A percentile compares a stretch with the other conserved stretches of the same genome.
phyloP scores from a whole-genome alignment of 192 early-diverging fungal genomes.

The Backusella sp. region DNA sequence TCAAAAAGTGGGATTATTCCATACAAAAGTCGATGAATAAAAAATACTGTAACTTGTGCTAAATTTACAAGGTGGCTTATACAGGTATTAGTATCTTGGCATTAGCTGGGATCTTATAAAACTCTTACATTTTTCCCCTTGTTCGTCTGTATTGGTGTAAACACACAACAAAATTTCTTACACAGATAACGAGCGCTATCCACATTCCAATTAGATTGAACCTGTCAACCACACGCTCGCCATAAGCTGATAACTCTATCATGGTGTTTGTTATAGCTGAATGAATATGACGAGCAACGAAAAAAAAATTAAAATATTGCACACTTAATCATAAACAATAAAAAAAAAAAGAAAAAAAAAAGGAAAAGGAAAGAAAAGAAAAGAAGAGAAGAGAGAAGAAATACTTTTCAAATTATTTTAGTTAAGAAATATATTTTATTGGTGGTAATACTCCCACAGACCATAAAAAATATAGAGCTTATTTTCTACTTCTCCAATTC shows the following conservation, averaged over 20 bases:
- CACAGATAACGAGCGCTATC: conserved; percentile 23
- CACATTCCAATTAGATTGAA: conserved; percentile 36
- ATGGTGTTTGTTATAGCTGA: conserved; percentile 16
- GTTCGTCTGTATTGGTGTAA: conserved; percentile 28
- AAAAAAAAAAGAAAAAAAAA: neutral
- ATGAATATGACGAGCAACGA: neutral
- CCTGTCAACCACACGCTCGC: conserved; percentile 29
- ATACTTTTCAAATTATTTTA: neutral
- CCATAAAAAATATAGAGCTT: neutral
- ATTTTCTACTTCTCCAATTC: neutral
- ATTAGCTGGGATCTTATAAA: neutral
- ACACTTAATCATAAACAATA: neutral
- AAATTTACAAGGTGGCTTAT: conserved; percentile 2
- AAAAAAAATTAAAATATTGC: neutral
- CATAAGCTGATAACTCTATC: conserved; percentile 28
- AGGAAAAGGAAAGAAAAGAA: neutral
- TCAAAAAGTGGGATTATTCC: conserved; percentile 28
- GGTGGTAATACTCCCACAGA: neutral
- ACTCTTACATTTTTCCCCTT: conserved; percentile 24
- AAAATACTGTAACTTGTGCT: conserved; percentile 16
- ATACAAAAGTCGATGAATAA: conserved; percentile 14
- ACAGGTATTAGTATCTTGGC: neutral
- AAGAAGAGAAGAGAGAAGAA: neutral
- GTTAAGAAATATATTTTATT: neutral
- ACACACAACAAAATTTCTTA: conserved; percentile 27